Evolutionary conservation across 257 asterid species (phyloP), one percentile per base, ranked within the genome.

Genomic region (Henckelia pumila): DNA sequence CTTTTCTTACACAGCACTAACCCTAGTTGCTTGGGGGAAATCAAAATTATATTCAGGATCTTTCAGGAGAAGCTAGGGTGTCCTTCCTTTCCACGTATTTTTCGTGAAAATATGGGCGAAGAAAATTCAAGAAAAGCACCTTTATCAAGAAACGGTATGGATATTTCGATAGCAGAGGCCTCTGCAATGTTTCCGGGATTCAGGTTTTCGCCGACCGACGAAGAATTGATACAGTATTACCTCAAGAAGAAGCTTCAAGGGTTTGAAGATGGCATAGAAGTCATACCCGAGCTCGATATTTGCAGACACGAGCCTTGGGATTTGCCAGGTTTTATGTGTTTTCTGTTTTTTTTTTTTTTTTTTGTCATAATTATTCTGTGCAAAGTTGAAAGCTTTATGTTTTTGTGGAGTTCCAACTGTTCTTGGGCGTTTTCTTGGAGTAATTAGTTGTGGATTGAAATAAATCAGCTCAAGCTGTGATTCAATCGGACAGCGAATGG

Each of bases 301-400:
- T 88, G 97, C 53, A 77, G 72, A 35, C 80, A 80, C 25, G 97
- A 92, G 79, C 97, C 98, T 59, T 90, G 98, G 98, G 95, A 90
- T 74, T 83, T 92, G 28, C 98, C 98, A 73, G 97, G 98, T 92
- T 2, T 7, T n/a, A n/a, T n/a, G n/a, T n/a, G n/a, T n/a, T n/a
- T n/a, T n/a, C n/a, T 6, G 22, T 30, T 23, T 3, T 28, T n/a
- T 40, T 13, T 26, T 3, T 26, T 3, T 26, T 28, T 28, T 28
- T 28, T 28, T 28, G 30, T 28, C 30, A 28, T 28, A 4, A 4
- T 28, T 28, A 28, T 4, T 28, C 30, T 28, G 30, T 28, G 30
- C 3, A 28, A 28, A 28, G 30, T 28, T 28, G n/a, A n/a, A 28
- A 28, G 30, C 0, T 28, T 28, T 3, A 22, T 61, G 63, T 22